Evolutionary conservation across 352 stramenopile species (phyloP), one percentile per base, ranked within the genome.

Genomic region (Phytophthora nicotianae): DNA sequence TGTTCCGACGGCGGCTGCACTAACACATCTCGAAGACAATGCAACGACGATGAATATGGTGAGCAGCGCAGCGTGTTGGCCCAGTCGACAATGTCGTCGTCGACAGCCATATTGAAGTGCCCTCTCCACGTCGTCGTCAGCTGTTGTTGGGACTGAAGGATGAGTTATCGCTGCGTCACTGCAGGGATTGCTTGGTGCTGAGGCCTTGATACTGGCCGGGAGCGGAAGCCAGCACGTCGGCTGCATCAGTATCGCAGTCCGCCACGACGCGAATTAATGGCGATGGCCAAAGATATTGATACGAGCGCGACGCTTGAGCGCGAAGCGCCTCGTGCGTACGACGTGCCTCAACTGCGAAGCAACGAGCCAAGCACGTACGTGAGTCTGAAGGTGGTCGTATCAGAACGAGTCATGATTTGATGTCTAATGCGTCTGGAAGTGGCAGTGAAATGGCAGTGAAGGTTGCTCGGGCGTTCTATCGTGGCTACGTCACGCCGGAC

Each of bases 1-100:
- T 17, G 58, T 56, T 20, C 81, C 83, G 38, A 79, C 69, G n/a
- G 38, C 27, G 26, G 43, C 35, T 29, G 56, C 43, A 50, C 40
- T 35, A 45, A 33, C 47, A 37, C 40, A 20, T 29, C 29, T 38
- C 19, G n/a, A 16, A 53, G 38, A 45, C 54, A 73, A 52, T 20
- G 42, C 43, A 43, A 43, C 37, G 42, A 59, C 50, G 40, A 33
- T 21, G 33, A 59, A 27, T 40, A 50, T 16, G 37, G 23, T 43
- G 16, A 43, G 33, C 23, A 58, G n/a, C 42, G 49, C 37, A 58
- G 17, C 48, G 41, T 5, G 50, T 53, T 43, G 58, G 19, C 3
- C 16, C 50, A 63, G 60, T 58, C 45, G 43, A 21, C 16, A 11
- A 58, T 51, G 38, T 43, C 45, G 32, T 4, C 21, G 40, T 35